Base-by-base conservation (phyloP, 2,329 filamentous ascomycete species). In the Aureobasidium uvarum region DNA sequence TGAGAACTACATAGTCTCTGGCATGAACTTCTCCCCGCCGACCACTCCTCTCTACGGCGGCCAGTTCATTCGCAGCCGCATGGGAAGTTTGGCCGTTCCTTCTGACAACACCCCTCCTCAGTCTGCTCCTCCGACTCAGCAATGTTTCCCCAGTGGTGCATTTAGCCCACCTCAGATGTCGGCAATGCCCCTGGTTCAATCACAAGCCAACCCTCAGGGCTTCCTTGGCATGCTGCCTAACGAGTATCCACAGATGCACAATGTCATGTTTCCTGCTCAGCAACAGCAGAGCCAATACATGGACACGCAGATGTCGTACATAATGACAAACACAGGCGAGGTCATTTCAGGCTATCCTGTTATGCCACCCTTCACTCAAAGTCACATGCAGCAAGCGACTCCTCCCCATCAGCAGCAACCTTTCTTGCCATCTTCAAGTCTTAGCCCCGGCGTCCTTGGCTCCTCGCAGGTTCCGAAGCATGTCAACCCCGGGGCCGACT, bases 41-140 rank as follows among this genome's bases (percentile, higher is more conserved):
- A 75, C 76, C 11, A 81, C 80, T n/a, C 80, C 80, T 16, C 70
- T 74, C 65, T 76, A 72, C 64, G 70, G 64, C 20, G 56, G 59
- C 43, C 66, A 68, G 68, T 70, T 77, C 64, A 67, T 68, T 10
- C 74, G 73, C 46, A 75, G 75, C 20, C 70, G 72, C 10, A 68
- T 74, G 14, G 72, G 71, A 65, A 69, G 69, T 72, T 69, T 71
- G 33, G 70, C 72, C 10, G 72, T 74, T 43, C 60, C 46, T 25
- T 78, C 77, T 65, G 79, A 78, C 56, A 79, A 81, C 66, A 81
- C 81, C 4, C 80, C 80, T 43, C 81, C 81, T 8, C 80, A 82
- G 67, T 82, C 80, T 31, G 81, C 81, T 43, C 81, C 81, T 16
- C 79, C 81, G 2, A 78, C 76, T n/a, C 80, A 82, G 67, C 77